A percentile compares a stretch with the other conserved stretches of the same genome.
These are phyloP conservation scores for Ajuga chamaepitys DNA, from an alignment of 257 asterid species.

Conservation along the genomic window DNA sequence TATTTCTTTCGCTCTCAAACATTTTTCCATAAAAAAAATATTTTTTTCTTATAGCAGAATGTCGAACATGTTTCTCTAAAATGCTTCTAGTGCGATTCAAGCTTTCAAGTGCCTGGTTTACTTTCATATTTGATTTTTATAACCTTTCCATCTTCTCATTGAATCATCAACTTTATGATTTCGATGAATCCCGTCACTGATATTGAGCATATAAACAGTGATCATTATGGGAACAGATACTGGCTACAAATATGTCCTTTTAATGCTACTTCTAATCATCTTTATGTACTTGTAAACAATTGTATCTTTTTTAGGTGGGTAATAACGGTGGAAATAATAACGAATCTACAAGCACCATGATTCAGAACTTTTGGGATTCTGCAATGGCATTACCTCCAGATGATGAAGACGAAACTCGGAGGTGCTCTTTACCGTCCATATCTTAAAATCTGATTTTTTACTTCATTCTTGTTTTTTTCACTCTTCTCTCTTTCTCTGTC, in stretches of 20 bases:
- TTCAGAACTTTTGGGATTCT: slow-evolving; percentile 96
- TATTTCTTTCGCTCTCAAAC: not conserved
- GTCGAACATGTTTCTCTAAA: too few relatives aligned
- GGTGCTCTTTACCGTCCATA: slow-evolving; percentile 29
- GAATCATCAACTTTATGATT: too few relatives aligned
- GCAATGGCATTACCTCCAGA: slow-evolving; percentile 82
- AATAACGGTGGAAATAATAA: slow-evolving; percentile 51
- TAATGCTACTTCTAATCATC: not conserved
- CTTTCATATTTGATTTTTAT: too few relatives aligned
- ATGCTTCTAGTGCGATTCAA: too few relatives aligned
- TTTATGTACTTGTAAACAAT: not conserved
- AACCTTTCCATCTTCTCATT: too few relatives aligned
- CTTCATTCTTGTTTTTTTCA: not conserved
- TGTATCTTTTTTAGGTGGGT: slow-evolving; percentile 53
- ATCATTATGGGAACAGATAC: not conserved
- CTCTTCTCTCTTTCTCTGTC: slow-evolving; percentile 2
- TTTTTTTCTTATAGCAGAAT: too few relatives aligned
- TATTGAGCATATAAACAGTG: too few relatives aligned
- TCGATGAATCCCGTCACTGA: too few relatives aligned
- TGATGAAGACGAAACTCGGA: slow-evolving; percentile 72
- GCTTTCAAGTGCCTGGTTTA: too few relatives aligned
- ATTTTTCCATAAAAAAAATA: not conserved
- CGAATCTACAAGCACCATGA: slow-evolving; percentile 73
- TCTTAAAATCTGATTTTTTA: not conserved
- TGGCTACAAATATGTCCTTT: too few relatives aligned